These are phyloP conservation scores for Wickerhamomyces bovis DNA, from an alignment of 805 yeast genomes.

Conservation along the genomic window DNA sequence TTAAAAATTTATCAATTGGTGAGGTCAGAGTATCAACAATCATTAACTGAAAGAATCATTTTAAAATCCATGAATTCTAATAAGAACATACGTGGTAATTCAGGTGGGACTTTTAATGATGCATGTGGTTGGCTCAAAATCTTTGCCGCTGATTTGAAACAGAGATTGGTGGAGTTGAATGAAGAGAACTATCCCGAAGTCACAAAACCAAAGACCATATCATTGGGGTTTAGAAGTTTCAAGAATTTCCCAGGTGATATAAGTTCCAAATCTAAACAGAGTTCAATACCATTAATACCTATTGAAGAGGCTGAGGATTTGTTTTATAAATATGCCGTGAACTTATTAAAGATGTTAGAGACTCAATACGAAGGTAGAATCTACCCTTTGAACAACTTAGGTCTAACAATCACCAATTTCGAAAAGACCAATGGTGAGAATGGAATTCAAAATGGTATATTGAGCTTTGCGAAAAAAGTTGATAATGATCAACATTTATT, in stretches of 20 bases:
- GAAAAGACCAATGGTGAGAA: slow-evolving; percentile 26
- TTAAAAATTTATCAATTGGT: slow-evolving; percentile 52
- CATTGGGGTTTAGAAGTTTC: slow-evolving; percentile 30
- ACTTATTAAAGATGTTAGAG: slow-evolving; percentile 37
- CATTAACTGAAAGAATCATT: slow-evolving; percentile 51
- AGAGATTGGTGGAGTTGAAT: slow-evolving; percentile 70
- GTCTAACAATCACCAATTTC: slow-evolving; percentile 49
- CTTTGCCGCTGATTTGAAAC: slow-evolving; percentile 70
- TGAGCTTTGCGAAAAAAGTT: slow-evolving; percentile 10
- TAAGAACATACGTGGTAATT: slow-evolving; percentile 63
- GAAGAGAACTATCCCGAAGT: slow-evolving; percentile 38
- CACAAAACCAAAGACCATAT: slow-evolving; percentile 42
- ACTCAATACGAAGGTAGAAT: slow-evolving; percentile 22
- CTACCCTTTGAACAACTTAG: slow-evolving; percentile 47
- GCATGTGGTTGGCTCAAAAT: slow-evolving; percentile 70
- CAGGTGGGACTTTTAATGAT: slow-evolving; percentile 49
- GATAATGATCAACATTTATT: not conserved
- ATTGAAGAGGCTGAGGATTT: slow-evolving; percentile 19
- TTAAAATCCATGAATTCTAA: slow-evolving; percentile 85
- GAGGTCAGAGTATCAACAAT: slow-evolving; percentile 54
- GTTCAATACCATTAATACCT: slow-evolving; percentile 15
- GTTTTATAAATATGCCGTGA: slow-evolving; percentile 29
- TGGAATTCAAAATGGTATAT: slow-evolving; percentile 10
- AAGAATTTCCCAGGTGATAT: slow-evolving; percentile 12
- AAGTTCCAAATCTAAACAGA: slow-evolving; percentile 32